Percentiles rank a stretch among this genome's conserved stretches.
These are phyloP conservation scores for Microsporum audouinii DNA, from an alignment of 2,329 filamentous ascomycete genomes.

Conservation along the genomic window DNA sequence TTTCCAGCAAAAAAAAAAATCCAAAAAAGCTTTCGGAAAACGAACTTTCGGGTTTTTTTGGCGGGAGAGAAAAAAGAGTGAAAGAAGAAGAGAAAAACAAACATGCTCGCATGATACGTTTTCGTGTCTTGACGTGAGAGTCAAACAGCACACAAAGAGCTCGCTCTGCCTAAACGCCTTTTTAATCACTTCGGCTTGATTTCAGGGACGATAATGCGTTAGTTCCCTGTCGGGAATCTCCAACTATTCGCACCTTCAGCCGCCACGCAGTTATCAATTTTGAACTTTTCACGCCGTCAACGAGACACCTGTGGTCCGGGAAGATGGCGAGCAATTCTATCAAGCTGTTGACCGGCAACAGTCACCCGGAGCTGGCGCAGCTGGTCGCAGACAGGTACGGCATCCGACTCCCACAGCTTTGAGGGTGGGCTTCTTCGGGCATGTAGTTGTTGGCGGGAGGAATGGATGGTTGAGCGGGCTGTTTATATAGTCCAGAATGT, in stretches of 20 bases:
- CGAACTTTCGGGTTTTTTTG: neutral
- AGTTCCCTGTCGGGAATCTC: neutral
- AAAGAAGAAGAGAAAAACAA: neutral
- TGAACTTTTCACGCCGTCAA: neutral
- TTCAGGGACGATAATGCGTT: neutral
- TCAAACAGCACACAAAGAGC: neutral
- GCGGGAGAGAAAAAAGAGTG: neutral
- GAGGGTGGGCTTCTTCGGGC: neutral
- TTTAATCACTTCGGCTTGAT: neutral
- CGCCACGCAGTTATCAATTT: neutral
- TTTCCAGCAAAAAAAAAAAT: neutral
- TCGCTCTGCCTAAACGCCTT: neutral
- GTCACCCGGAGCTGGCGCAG: slow-evolving; percentile 60
- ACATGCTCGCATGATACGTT: neutral
- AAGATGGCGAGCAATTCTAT: slow-evolving; percentile 61
- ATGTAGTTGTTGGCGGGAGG: neutral
- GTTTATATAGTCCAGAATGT: neutral
- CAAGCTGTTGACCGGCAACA: slow-evolving; percentile 64
- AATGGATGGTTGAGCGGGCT: neutral
- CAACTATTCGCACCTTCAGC: neutral
- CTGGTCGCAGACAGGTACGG: slow-evolving; percentile 55
- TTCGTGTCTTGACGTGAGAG: neutral
- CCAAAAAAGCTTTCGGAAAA: neutral
- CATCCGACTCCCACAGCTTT: neutral
- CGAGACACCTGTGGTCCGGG: neutral